These are phyloP conservation scores for Epithemia pelagica DNA, from an alignment of 108 stramenopile species.

Conservation along the genomic window DNA sequence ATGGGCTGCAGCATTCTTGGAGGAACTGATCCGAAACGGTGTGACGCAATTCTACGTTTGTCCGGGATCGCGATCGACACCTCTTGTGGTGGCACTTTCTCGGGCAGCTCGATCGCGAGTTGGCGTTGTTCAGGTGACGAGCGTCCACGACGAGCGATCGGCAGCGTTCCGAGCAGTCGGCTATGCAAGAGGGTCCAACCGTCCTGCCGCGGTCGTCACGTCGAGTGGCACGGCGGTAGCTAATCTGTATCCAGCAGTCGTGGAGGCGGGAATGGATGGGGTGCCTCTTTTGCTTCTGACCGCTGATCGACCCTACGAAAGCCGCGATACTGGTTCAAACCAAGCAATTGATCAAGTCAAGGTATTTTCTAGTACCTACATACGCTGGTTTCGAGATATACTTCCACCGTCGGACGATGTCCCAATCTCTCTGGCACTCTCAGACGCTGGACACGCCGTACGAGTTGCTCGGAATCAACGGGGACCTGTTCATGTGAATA, in stretches of 20 bases:
- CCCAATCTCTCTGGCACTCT: constrained; percentile 61
- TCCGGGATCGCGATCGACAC: constrained; percentile 90
- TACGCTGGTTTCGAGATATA: constrained; percentile 85
- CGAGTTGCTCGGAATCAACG: constrained; percentile 31
- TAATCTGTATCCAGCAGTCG: constrained; percentile 85
- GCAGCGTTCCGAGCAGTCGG: constrained; percentile 90
- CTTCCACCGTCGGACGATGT: constrained; percentile 79
- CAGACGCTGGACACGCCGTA: constrained; percentile 83
- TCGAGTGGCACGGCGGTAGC: constrained; percentile 91
- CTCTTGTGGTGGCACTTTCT: constrained; percentile 76
- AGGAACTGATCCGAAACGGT: constrained; percentile 83
- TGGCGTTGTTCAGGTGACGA: constrained; percentile 59
- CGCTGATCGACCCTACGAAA: constrained; percentile 91
- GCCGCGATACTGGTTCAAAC: constrained; percentile 81
- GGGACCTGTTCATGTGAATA: constrained; percentile 91
- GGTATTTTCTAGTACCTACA: constrained; percentile 65
- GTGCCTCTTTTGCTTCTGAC: constrained; percentile 81
- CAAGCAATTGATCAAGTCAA: constrained; percentile 91
- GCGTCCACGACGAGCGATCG: constrained; percentile 89
- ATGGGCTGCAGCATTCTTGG: constrained; percentile 83
- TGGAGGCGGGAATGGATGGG: constrained; percentile 77
- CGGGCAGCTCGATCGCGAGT: constrained; percentile 48
- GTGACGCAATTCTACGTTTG: constrained; percentile 80
- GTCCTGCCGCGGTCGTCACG: constrained; percentile 83
- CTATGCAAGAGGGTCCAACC: constrained; percentile 57